A percentile compares a stretch with the other conserved stretches of the same genome.
Evolutionary conservation across 129 eudicot species (phyloP).

Genomic region (Pseudognaphalium luteoalbum): DNA sequence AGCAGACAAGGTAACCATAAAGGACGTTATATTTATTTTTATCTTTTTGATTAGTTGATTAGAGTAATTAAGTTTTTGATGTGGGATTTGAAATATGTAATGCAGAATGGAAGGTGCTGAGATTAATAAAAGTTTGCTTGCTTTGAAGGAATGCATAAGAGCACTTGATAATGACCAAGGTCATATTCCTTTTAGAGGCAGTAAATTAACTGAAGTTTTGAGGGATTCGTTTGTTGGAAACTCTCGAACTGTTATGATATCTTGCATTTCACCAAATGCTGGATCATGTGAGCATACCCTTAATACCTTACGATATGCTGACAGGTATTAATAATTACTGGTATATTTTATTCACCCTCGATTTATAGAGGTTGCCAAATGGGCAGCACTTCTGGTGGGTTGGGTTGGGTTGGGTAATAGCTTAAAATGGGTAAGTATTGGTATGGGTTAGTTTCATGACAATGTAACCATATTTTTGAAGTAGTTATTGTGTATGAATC

Average conservation of each 20-base stretch:
- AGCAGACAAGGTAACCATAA: conserved; percentile 72
- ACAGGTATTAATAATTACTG: conserved; percentile 51
- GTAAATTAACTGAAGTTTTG: conserved; percentile 95
- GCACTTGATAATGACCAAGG: conserved; percentile 98
- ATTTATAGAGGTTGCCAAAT: conserved; percentile 2
- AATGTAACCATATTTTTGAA: not conserved
- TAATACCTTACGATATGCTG: conserved; percentile 93
- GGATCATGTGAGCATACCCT: conserved; percentile 99
- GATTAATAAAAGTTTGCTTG: conserved; percentile 96
- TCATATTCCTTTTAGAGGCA: conserved; percentile 97
- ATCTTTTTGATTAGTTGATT: not conserved
- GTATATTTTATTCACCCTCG: not conserved
- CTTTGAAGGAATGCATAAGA: conserved; percentile 93
- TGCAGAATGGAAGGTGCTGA: conserved; percentile 99
- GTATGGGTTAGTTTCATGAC: not conserved
- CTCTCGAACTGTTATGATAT: conserved; percentile 92
- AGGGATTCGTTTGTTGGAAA: conserved; percentile 98
- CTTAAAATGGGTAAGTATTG: not conserved
- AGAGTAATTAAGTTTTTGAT: not conserved
- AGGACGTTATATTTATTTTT: not conserved
- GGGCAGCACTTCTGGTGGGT: not conserved
- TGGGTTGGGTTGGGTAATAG: conserved; percentile 4
- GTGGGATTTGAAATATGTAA: conserved; percentile 15
- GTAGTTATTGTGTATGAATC: not conserved
- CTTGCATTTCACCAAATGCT: conserved; percentile 93